A percentile compares a stretch with the other conserved stretches of the same genome.
Conservation (phyloP, 108 stramenopile genomes). For the Epithemia pelagica region DNA sequence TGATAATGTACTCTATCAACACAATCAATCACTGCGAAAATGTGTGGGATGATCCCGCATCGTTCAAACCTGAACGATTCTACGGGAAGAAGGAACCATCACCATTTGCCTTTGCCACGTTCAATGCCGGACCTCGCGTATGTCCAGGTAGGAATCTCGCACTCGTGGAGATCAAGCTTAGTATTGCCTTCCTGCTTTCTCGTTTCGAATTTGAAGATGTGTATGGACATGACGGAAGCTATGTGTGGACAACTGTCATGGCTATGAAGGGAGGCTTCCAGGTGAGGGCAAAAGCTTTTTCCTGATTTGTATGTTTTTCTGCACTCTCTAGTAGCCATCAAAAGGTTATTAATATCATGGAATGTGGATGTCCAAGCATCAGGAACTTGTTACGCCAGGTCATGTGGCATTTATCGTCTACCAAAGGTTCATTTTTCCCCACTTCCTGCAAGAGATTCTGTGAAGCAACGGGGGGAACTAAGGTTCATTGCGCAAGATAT, state of each 20-base stretch:
- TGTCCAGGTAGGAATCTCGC: conserved; percentile 35
- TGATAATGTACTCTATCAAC: conserved; percentile 23
- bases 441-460: too few relatives aligned
- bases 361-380: too few relatives aligned
- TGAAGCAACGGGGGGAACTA: too few relatives aligned
- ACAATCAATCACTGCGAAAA: conserved; percentile 25
- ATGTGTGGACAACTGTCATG: conserved; percentile 20
- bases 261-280: conserved; percentile 25
- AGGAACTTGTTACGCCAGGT: too few relatives aligned
- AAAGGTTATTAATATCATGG: too few relatives aligned
- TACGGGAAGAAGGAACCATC: conserved; percentile 22
- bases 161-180: conserved; percentile 28
- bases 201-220: conserved; percentile 17
- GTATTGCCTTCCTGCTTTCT: conserved; percentile 15
- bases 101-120: conserved; percentile 11
- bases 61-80: conserved; percentile 42
- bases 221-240: conserved; percentile 16
- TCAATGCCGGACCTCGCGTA: conserved; percentile 31
- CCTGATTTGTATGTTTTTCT: too few relatives aligned
- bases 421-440: too few relatives aligned
- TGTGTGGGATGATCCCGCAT: conserved; percentile 34
- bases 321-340: too few relatives aligned
- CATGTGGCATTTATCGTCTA: too few relatives aligned
- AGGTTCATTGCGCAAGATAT: too few relatives aligned
- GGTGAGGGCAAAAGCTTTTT: conserved; percentile 2